These are phyloP conservation scores for Cymbopogon flexuosus DNA, from an alignment of 202 grass and related monocot species.

Conservation along the genomic window DNA sequence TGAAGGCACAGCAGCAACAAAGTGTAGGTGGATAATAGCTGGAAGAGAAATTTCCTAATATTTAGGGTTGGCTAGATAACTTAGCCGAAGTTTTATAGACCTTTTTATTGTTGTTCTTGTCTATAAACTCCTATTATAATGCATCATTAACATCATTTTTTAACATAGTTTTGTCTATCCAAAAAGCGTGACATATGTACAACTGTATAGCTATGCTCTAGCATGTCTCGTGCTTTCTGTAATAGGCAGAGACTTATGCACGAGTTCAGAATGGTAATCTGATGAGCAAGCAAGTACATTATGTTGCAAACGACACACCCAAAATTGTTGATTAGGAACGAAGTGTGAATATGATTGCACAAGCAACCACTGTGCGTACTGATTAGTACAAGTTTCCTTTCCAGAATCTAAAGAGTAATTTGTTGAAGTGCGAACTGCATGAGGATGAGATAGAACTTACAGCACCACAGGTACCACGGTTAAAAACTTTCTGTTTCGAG, in stretches of 20 bases:
- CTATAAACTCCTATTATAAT: not conserved
- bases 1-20: not conserved
- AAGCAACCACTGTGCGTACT: not conserved
- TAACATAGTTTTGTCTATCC: not conserved
- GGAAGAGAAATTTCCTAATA: not conserved
- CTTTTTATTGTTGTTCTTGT: not conserved
- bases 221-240: not conserved
- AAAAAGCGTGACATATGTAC: not conserved
- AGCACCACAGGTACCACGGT: constrained; percentile 70
- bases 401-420: not conserved
- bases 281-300: not conserved
- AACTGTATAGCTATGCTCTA: not conserved
- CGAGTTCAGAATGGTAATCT: not conserved
- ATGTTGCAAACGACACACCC: not conserved
- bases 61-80: not conserved
- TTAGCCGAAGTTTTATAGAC: not conserved
- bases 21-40: not conserved
- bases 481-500: constrained; percentile 71
- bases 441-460: constrained; percentile 41
- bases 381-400: not conserved
- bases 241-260: not conserved
- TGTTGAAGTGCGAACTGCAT: not conserved
- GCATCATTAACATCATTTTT: not conserved
- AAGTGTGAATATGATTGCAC: not conserved
- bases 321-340: not conserved